phyloP scores from a whole-genome alignment of 768 basidiomycete species.

The Mrakia blollopis region DNA sequence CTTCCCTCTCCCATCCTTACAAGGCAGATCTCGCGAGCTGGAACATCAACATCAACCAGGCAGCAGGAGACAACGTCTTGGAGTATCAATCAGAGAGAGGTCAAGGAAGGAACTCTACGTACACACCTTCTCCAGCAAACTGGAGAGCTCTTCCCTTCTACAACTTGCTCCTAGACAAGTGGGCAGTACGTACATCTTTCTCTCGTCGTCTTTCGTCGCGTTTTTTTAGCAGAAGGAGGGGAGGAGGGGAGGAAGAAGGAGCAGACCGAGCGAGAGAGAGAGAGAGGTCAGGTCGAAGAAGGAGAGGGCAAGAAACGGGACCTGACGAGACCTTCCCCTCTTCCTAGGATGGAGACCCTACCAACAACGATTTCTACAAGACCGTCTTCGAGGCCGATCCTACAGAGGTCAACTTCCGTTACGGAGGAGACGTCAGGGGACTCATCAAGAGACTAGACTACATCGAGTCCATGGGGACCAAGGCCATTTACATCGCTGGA shows the following conservation, averaged over 20 bases:
- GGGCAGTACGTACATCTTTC: slow-evolving; percentile 49
- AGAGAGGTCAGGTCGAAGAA: background rate
- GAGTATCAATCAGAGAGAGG: slow-evolving; percentile 61
- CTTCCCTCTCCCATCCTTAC: slow-evolving; percentile 44
- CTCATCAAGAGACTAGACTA: slow-evolving; percentile 73
- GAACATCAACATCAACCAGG: slow-evolving; percentile 73
- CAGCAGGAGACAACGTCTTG: slow-evolving; percentile 57
- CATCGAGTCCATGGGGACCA: slow-evolving; percentile 79
- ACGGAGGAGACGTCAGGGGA: slow-evolving; percentile 82
- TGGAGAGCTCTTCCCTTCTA: slow-evolving; percentile 58
- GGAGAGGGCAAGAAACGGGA: background rate
- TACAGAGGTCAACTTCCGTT: slow-evolving; percentile 81
- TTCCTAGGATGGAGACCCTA: slow-evolving; percentile 68
- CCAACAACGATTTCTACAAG: slow-evolving; percentile 83
- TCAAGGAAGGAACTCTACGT: slow-evolving; percentile 52
- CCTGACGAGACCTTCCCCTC: background rate
- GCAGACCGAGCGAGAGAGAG: no score
- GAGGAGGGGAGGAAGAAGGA: background rate
- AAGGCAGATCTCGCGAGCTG: slow-evolving; percentile 61
- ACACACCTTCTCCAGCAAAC: slow-evolving; percentile 73
- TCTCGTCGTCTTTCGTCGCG: background rate
- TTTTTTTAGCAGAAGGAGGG: background rate
- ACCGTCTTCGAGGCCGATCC: slow-evolving; percentile 77
- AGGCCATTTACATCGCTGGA: slow-evolving; percentile 81
- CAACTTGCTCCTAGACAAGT: slow-evolving; percentile 70